A percentile compares a stretch with the other conserved stretches of the same genome.
phyloP scores from a whole-genome alignment of 768 basidiomycete genomes.

The Tricholoma sp. region DNA sequence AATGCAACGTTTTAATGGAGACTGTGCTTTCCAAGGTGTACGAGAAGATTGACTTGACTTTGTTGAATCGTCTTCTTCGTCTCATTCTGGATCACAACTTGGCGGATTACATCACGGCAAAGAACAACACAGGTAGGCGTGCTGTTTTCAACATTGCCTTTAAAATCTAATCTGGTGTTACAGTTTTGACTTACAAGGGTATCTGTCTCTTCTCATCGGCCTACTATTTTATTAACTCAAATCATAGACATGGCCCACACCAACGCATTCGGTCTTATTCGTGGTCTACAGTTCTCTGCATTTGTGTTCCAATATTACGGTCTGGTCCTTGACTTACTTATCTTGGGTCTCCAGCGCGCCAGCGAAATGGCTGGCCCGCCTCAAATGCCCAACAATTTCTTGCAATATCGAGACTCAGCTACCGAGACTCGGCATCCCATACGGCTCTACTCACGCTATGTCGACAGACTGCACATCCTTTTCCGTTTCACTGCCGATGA shows the following conservation, averaged over 20 bases:
- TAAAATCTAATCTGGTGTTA: constrained; percentile 1
- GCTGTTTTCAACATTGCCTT: neutral
- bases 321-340: constrained; percentile 89
- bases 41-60: constrained; percentile 96
- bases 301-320: constrained; percentile 99
- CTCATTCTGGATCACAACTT: constrained; percentile 98
- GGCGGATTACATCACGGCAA: constrained; percentile 98
- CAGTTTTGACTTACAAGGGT: constrained; percentile 85
- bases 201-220: neutral
- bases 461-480: constrained; percentile 91
- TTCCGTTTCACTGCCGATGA: constrained; percentile 99
- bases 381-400: constrained; percentile 95
- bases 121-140: constrained; percentile 82
- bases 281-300: constrained; percentile 96
- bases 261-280: constrained; percentile 94
- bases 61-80: constrained; percentile 92
- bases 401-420: constrained; percentile 92
- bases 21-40: constrained; percentile 97
- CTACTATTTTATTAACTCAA: constrained; percentile 4
- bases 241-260: constrained; percentile 87
- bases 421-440: constrained; percentile 99
- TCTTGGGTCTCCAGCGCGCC: constrained; percentile 95
- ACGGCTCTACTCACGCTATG: constrained; percentile 93
- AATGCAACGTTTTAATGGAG: constrained; percentile 99
- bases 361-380: constrained; percentile 99